Conservation (phyloP, 176 grass and related monocot species). For the Calamus simplicifolius region DNA sequence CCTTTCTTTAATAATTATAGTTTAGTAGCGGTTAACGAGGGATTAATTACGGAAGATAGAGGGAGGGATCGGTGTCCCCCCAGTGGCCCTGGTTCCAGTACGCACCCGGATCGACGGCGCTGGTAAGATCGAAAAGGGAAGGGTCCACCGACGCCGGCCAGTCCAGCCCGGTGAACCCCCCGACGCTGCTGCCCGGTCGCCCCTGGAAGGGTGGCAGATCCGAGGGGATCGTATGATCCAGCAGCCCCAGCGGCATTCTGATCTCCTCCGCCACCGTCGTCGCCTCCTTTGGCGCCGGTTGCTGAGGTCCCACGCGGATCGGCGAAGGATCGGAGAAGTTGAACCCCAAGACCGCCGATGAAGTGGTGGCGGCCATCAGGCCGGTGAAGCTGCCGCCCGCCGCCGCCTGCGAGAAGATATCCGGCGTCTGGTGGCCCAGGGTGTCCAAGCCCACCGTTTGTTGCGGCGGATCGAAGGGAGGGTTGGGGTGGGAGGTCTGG, state of each 20-base stretch:
- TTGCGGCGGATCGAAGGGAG: not conserved
- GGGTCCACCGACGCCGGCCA: slow-evolving; percentile 20
- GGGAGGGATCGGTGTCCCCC: slow-evolving; percentile 24
- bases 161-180: slow-evolving; percentile 4
- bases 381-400: not conserved
- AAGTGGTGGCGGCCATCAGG: not conserved
- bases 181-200: not conserved
- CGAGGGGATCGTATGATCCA: not conserved
- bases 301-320: not conserved
- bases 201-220: not conserved
- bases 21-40: not conserved
- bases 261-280: not conserved
- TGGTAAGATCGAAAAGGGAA: slow-evolving; percentile 22
- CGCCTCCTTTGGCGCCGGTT: not conserved
- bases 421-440: not conserved
- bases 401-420: not conserved
- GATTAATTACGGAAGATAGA: slow-evolving; percentile 26
- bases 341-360: not conserved
- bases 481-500: not conserved
- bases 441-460: not conserved
- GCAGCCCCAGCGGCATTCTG: not conserved
- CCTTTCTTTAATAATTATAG: too few relatives aligned
- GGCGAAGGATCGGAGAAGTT: not conserved
- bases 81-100: slow-evolving; percentile 34
- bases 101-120: slow-evolving; percentile 7